A percentile compares a stretch with the other conserved stretches of the same genome.
Evolutionary conservation across 2,329 filamentous ascomycete genomes (phyloP).

Genomic region (Zalaria obscura): DNA sequence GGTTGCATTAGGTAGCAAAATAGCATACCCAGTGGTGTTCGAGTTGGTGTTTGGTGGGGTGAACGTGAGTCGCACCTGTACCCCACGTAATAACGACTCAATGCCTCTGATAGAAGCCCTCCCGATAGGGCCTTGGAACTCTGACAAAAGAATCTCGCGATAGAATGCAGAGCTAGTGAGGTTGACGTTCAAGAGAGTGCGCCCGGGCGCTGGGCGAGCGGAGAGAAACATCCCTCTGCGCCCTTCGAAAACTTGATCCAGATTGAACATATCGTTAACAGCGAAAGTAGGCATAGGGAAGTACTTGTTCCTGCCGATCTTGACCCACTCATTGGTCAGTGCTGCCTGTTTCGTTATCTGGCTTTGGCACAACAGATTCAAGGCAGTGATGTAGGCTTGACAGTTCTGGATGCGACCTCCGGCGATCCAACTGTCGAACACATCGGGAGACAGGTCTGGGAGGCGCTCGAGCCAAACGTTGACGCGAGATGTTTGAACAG

Average conservation of each 20-base stretch:
- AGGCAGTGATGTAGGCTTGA: background rate
- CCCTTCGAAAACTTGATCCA: background rate
- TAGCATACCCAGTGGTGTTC: too few relatives aligned
- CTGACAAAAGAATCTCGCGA: background rate
- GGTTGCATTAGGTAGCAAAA: too few relatives aligned
- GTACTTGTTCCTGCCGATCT: background rate
- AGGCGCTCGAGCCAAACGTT: too few relatives aligned
- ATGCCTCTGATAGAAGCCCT: too few relatives aligned
- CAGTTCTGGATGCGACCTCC: background rate
- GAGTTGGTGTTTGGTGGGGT: too few relatives aligned
- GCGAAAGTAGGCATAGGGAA: background rate
- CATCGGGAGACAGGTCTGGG: too few relatives aligned
- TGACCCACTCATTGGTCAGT: background rate
- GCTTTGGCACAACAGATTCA: background rate
- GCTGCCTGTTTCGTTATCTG: background rate
- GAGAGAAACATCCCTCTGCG: constrained; percentile 6
- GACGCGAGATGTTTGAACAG: too few relatives aligned
- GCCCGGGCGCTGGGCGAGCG: constrained; percentile 2
- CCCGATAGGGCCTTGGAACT: background rate
- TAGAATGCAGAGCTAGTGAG: constrained; percentile 8
- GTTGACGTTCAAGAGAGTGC: constrained; percentile 9
- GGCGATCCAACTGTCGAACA: background rate
- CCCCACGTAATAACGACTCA: too few relatives aligned
- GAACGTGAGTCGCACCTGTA: too few relatives aligned
- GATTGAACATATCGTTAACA: background rate